These are phyloP conservation scores for Ormosia emarginata DNA, from an alignment of 306 rosid genomes.

Conservation along the genomic window DNA sequence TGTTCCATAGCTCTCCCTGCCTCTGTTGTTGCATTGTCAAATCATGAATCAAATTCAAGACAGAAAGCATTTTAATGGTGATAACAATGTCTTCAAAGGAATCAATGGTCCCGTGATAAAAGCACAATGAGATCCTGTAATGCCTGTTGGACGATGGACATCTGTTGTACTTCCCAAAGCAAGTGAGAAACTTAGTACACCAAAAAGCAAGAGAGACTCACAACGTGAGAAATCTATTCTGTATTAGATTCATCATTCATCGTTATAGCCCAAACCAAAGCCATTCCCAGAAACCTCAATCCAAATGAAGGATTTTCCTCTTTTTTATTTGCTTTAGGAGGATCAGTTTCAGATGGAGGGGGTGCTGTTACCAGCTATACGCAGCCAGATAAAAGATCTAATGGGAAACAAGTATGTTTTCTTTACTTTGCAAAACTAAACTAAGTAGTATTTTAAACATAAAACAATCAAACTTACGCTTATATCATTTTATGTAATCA, in stretches of 20 bases:
- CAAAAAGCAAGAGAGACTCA: background rate
- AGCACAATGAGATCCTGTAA: slow-evolving; percentile 1
- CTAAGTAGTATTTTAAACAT: background rate
- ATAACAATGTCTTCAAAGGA: background rate
- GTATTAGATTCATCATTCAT: background rate
- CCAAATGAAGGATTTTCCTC: background rate
- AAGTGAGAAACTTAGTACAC: background rate
- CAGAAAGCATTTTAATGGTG: slow-evolving; percentile 6
- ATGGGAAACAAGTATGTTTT: background rate
- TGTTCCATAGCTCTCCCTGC: background rate
- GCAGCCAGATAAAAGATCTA: background rate
- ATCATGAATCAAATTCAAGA: slow-evolving; percentile 1
- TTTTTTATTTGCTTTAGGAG: background rate
- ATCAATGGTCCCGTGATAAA: background rate
- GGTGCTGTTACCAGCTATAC: too few species aligned
- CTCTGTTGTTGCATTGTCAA: slow-evolving; percentile 20
- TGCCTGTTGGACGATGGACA: slow-evolving; percentile 16
- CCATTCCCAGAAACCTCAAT: background rate
- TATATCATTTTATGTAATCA: background rate
- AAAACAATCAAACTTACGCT: background rate
- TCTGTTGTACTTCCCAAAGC: background rate
- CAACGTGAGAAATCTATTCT: background rate
- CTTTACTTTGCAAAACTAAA: background rate
- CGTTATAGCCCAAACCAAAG: background rate
- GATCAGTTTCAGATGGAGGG: too few species aligned